Evolutionary conservation across 768 basidiomycete species (phyloP), one percentile per base, ranked within the genome.

Genomic region (Omphalotus guepiniiformis): DNA sequence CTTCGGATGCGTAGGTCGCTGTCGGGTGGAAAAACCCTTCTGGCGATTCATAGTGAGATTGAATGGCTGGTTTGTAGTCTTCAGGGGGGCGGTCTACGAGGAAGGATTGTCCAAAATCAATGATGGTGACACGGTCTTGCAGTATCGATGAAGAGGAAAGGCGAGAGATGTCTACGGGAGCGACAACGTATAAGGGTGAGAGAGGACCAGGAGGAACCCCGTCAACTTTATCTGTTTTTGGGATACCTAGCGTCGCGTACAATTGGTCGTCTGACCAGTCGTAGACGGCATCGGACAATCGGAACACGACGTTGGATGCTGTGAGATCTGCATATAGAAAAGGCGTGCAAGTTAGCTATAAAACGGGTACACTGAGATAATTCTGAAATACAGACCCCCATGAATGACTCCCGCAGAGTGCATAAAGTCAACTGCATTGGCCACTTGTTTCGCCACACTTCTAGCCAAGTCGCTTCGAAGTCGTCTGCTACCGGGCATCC

Each of bases 41-140:
- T 39, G 46, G 46, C 6, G 46, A 38, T 6, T 15, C 12, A n/a
- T 47, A 63, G 39, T 59, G 45, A 5, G 56, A 22, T 19, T 45
- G 26, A 2, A 58, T 63, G 25, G 35, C 57, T 12, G 61, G 58
- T 27, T 50, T 15, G 41, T 63, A 58, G 47, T 46, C 34, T 12
- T 8, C 15, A 21, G 60, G 59, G 6, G 50, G 59, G 39, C 16
- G 29, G 37, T 43, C 54, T 16, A 51, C 32, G 25, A 22, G 16
- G 46, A 44, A 63, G 23, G 62, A 63, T 39, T 57, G 55, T 26
- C 62, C 61, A 41, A 63, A 63, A 42, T 63, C 62, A 41, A 51
- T 53, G 52, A 63, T 7, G 29, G 51, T 12, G 46, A 57, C 35
- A 37, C 37, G 39, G 36, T 63, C 60, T 43, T 63, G 47, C 11